These are phyloP conservation scores for Xylaria longipes DNA, from an alignment of 495 filamentous ascomycete species.

Conservation along the genomic window DNA sequence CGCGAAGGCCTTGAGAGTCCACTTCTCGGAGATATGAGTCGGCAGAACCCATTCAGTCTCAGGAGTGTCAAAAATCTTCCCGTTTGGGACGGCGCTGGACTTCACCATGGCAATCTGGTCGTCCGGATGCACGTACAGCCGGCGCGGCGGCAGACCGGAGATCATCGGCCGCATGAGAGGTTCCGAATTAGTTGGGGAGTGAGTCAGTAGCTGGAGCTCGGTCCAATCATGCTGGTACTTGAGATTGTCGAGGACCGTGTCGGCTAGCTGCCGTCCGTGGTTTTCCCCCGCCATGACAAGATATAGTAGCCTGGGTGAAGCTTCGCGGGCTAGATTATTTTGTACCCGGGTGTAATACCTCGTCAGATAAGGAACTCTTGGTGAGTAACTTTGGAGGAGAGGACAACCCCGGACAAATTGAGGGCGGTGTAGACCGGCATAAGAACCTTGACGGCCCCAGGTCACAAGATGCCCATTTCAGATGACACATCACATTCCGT, in stretches of 20 bases:
- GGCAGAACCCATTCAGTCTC: constrained; percentile 90
- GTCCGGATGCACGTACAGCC: constrained; percentile 90
- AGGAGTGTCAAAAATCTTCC: constrained; percentile 53
- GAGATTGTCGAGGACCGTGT: constrained; percentile 79
- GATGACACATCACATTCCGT: background rate
- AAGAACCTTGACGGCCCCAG: background rate
- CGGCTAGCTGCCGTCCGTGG: constrained; percentile 57
- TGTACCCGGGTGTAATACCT: background rate
- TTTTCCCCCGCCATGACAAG: constrained; percentile 35
- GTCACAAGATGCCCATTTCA: background rate
- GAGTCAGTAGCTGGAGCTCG: constrained; percentile 65
- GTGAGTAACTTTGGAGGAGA: background rate
- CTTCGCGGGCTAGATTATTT: background rate
- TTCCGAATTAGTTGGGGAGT: constrained; percentile 45
- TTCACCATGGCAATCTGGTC: constrained; percentile 83
- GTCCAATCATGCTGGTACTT: constrained; percentile 90
- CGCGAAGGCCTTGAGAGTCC: constrained; percentile 77
- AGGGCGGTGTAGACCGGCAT: background rate
- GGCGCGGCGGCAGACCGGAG: constrained; percentile 85
- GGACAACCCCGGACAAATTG: background rate
- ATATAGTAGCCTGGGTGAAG: background rate
- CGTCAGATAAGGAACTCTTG: background rate
- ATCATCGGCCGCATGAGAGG: constrained; percentile 69
- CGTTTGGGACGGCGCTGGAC: constrained; percentile 48
- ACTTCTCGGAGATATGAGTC: constrained; percentile 78